A percentile compares a stretch with the other conserved stretches of the same genome.
phyloP scores from a whole-genome alignment of 441 rosid genomes.

The Kokia cookei region DNA sequence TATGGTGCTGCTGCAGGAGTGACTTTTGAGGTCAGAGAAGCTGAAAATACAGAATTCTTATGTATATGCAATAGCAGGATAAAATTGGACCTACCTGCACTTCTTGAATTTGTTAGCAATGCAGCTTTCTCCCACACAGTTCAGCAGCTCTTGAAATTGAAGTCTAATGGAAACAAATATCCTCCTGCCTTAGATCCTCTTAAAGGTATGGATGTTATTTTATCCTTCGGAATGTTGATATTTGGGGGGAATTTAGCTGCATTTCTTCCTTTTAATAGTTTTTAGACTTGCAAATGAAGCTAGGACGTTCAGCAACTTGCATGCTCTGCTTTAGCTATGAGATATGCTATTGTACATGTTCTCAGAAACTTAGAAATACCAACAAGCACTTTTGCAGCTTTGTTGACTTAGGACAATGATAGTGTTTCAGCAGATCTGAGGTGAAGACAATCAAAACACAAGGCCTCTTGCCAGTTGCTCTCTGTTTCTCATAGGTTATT shows the following conservation, averaged over 20 bases:
- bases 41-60: conserved; percentile 61
- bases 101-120: conserved; percentile 66
- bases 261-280: background rate
- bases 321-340: background rate
- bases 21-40: conserved; percentile 72
- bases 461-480: background rate
- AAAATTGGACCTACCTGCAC: conserved; percentile 54
- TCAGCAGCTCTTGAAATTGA: conserved; percentile 61
- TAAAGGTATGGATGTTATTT: conserved; percentile 46
- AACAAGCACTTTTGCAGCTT: background rate
- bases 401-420: background rate
- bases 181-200: conserved; percentile 80
- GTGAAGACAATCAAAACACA: background rate
- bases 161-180: conserved; percentile 62
- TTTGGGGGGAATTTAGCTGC: background rate
- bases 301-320: background rate
- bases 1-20: conserved; percentile 76
- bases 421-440: background rate
- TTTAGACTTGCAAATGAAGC: conserved; percentile 1
- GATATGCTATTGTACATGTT: background rate
- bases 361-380: background rate
- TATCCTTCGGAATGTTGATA: background rate
- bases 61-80: conserved; percentile 59
- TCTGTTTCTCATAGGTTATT: background rate
- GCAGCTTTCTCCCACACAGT: conserved; percentile 74